Conservation (phyloP, 2,329 filamentous ascomycete genomes). For the Cladosporium sp. region DNA sequence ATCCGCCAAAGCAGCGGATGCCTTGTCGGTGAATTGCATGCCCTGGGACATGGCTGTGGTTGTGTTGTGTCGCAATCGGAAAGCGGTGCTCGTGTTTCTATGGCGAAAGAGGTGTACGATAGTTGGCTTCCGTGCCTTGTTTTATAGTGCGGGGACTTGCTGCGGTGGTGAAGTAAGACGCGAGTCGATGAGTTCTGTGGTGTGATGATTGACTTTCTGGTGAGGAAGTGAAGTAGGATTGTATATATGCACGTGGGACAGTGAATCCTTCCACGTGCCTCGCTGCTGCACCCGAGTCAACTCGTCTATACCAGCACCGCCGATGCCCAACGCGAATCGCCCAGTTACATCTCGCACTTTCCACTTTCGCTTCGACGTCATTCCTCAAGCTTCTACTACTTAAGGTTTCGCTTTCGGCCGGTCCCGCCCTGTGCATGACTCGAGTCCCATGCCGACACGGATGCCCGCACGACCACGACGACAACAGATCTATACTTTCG, state of each 20-base stretch:
- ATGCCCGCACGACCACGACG: no score
- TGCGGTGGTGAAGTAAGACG: not conserved
- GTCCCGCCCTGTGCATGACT: no score
- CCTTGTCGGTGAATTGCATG: conserved; percentile 91
- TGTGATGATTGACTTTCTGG: not conserved
- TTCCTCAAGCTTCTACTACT: not conserved
- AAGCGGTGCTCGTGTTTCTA: not conserved
- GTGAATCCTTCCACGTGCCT: not conserved
- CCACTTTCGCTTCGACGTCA: not conserved
- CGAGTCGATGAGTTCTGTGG: not conserved
- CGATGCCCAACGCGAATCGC: conserved; percentile 7
- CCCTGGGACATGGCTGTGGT: conserved; percentile 58
- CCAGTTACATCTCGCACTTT: conserved; percentile 2
- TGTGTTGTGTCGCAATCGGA: conserved; percentile 5
- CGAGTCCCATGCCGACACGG: no score
- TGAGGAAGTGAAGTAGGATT: not conserved
- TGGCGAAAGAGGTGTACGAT: conserved; percentile 1
- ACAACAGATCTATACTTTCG: no score
- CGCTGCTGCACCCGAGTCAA: not conserved
- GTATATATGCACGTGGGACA: not conserved
- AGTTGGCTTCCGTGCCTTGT: conserved; percentile 3
- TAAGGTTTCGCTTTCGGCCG: not conserved
- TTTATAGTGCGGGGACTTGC: conserved; percentile 5
- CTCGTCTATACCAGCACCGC: conserved; percentile 3
- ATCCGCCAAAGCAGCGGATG: conserved; percentile 81